These are phyloP conservation scores for Cicer arietinum DNA, from an alignment of 306 rosid genomes.

Conservation along the genomic window DNA sequence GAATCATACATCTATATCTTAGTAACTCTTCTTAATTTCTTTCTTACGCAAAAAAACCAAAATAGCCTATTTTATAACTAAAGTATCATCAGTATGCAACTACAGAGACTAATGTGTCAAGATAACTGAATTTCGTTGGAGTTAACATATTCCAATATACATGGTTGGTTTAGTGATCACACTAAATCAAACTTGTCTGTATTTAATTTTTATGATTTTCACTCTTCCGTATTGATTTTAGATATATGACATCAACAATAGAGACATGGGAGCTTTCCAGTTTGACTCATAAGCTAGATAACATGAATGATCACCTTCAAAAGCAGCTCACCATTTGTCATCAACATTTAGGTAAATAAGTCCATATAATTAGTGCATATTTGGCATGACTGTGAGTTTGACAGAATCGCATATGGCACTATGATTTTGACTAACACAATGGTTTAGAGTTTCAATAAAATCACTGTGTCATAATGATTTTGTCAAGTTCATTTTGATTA, in stretches of 20 bases:
- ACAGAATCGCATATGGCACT: too few species aligned
- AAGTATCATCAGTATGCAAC: too few species aligned
- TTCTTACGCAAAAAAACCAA: neutral
- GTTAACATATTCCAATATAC: too few species aligned
- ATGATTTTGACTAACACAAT: too few species aligned
- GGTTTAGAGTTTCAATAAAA: too few species aligned
- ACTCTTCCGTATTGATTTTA: slow-evolving; percentile 27
- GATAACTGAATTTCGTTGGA: too few species aligned
- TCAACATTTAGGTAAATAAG: slow-evolving; percentile 48
- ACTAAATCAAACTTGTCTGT: slow-evolving; percentile 1
- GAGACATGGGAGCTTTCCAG: slow-evolving; percentile 82
- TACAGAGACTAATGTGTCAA: too few species aligned
- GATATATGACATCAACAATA: slow-evolving; percentile 51
- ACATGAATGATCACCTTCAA: slow-evolving; percentile 59
- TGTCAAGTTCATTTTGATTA: too few species aligned
- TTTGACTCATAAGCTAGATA: slow-evolving; percentile 66
- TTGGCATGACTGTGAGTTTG: too few species aligned
- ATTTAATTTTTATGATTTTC: neutral
- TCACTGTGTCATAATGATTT: too few species aligned
- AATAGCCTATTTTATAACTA: neutral
- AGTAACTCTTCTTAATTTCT: neutral
- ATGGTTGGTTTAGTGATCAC: neutral
- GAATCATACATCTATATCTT: neutral
- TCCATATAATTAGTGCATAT: neutral
- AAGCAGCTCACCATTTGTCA: slow-evolving; percentile 55